Conservation (phyloP, 495 filamentous ascomycete genomes). For the Jackrogersella minutella region DNA sequence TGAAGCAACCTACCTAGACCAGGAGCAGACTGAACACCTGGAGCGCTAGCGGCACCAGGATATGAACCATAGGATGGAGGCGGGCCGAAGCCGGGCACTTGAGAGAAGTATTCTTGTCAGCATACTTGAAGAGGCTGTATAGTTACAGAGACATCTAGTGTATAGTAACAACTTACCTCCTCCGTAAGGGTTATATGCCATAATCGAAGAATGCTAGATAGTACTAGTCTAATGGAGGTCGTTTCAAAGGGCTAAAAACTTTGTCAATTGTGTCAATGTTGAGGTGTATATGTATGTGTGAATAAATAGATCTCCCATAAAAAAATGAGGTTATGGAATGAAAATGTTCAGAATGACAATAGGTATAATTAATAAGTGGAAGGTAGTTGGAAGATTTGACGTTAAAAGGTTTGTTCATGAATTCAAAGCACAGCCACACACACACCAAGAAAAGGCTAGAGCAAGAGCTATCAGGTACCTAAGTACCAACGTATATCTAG, state of each 20-base stretch:
- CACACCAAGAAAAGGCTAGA: background rate
- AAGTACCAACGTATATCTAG: background rate
- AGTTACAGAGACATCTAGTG: background rate
- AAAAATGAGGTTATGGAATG: constrained; percentile 6
- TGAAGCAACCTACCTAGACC: constrained; percentile 75
- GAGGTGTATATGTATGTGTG: background rate
- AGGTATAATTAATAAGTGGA: too few relatives aligned
- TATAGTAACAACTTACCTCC: constrained; percentile 58
- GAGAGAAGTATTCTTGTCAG: constrained; percentile 17
- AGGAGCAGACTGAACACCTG: constrained; percentile 77
- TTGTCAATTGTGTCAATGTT: background rate
- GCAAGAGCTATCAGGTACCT: background rate
- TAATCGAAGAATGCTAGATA: constrained; percentile 39
- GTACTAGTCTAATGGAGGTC: background rate
- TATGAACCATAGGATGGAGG: constrained; percentile 77
- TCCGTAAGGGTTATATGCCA: constrained; percentile 84
- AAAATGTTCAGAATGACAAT: constrained; percentile 19
- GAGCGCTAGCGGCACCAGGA: constrained; percentile 67
- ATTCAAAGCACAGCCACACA: constrained; percentile 22
- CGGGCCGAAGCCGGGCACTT: constrained; percentile 68
- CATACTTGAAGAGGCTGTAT: constrained; percentile 15
- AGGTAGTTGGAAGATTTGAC: constrained; percentile 2
- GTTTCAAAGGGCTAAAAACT: background rate
- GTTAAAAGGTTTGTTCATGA: constrained; percentile 22
- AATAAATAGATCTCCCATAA: background rate